phyloP scores from a whole-genome alignment of 305 asterid genomes.

The Fraxinus platypoda region DNA sequence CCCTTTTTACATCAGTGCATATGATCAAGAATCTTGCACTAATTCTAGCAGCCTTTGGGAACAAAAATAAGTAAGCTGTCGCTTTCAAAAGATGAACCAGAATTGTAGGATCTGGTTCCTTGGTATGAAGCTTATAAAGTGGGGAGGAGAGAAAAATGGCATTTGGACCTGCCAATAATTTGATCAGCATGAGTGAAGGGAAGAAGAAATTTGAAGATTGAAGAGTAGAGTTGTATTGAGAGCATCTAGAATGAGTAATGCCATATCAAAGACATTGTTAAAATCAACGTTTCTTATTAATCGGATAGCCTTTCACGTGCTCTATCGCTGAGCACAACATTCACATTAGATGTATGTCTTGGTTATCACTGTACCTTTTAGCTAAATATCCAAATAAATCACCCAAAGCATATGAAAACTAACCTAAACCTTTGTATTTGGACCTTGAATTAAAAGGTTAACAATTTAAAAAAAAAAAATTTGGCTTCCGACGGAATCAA shows the following conservation, averaged over 20 bases:
- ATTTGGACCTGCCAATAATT: background rate
- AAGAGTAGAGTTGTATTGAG: slow-evolving; percentile 1
- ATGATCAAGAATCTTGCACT: background rate
- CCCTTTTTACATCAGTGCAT: background rate
- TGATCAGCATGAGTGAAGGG: slow-evolving; percentile 7
- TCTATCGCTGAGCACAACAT: background rate
- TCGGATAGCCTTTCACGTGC: background rate
- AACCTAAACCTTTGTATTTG: slow-evolving; percentile 4
- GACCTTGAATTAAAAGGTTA: background rate
- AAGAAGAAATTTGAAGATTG: background rate
- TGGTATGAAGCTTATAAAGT: slow-evolving; percentile 12
- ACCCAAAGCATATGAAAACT: slow-evolving; percentile 14
- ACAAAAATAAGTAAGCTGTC: background rate
- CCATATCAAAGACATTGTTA: background rate
- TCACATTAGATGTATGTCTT: background rate
- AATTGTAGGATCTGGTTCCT: background rate
- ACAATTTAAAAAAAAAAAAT: background rate
- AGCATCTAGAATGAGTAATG: slow-evolving; percentile 11
- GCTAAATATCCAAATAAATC: slow-evolving; percentile 16
- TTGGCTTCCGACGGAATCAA: background rate
- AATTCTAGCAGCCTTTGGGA: background rate
- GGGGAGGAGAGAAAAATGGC: slow-evolving; percentile 8
- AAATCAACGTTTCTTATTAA: background rate
- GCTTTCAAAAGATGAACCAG: background rate
- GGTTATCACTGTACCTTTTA: background rate